phyloP scores from a whole-genome alignment of 495 filamentous ascomycete species.

The Eremomyces bilateralis region DNA sequence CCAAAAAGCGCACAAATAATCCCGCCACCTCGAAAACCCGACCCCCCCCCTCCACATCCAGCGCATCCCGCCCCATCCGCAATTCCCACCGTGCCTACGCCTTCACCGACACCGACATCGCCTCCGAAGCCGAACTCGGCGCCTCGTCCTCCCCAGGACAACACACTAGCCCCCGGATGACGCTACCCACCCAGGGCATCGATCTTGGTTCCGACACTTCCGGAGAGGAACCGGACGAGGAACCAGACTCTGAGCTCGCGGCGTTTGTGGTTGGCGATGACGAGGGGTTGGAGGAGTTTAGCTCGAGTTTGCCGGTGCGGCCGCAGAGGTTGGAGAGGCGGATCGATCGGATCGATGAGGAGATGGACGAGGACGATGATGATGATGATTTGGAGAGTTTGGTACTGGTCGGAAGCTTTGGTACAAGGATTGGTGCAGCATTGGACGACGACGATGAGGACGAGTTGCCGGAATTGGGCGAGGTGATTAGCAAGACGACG shows the following conservation, averaged over 20 bases:
- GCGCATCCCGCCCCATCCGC: neutral
- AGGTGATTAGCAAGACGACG: too few relatives aligned
- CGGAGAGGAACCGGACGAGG: neutral
- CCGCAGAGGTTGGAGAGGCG: neutral
- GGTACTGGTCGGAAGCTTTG: too few relatives aligned
- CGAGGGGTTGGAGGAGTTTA: neutral
- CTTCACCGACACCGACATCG: neutral
- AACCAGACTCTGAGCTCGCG: neutral
- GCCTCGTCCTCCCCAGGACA: neutral
- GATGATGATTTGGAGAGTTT: too few relatives aligned
- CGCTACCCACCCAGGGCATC: slow-evolving; percentile 1
- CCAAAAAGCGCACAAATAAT: neutral
- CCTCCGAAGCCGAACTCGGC: neutral
- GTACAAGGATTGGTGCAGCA: too few relatives aligned
- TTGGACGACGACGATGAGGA: neutral
- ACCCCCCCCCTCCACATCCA: neutral
- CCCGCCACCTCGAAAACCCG: neutral
- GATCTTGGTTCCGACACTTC: slow-evolving; percentile 1
- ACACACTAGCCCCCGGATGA: neutral
- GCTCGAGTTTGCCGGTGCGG: neutral
- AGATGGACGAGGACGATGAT: neutral
- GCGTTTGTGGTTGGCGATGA: slow-evolving; percentile 3
- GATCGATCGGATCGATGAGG: neutral
- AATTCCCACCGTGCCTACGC: neutral
- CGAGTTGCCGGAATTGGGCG: neutral